A percentile compares a stretch with the other conserved stretches of the same genome.
Conservation (phyloP, 2,329 filamentous ascomycete genomes). For the Calonectria honghensis region DNA sequence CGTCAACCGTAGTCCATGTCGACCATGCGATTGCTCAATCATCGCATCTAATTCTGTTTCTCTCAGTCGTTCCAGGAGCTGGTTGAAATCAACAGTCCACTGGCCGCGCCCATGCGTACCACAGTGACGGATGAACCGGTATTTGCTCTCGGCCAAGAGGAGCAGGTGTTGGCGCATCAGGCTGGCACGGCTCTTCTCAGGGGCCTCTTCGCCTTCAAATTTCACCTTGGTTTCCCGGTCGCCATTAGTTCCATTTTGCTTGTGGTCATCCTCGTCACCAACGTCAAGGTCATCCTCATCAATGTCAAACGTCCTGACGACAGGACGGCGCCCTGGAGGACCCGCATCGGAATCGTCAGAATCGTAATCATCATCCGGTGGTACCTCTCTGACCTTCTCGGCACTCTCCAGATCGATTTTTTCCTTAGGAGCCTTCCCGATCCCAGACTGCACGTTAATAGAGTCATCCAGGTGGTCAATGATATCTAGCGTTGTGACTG, state of each 20-base stretch:
- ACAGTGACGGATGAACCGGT: conserved; percentile 81
- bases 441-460: conserved; percentile 73
- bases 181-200: conserved; percentile 69
- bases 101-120: conserved; percentile 78
- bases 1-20: conserved; percentile 86
- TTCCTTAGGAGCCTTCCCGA: conserved; percentile 72
- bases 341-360: conserved; percentile 61
- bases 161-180: conserved; percentile 84
- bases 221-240: conserved; percentile 67
- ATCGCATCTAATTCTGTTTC: conserved; percentile 88
- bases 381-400: conserved; percentile 68
- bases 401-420: conserved; percentile 68
- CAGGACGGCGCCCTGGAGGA: conserved; percentile 45
- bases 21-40: conserved; percentile 85
- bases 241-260: conserved; percentile 56
- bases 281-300: conserved; percentile 60
- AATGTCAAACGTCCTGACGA: conserved; percentile 45
- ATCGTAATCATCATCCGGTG: conserved; percentile 59
- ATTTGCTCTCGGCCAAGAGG: conserved; percentile 81
- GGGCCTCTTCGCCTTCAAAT: conserved; percentile 68
- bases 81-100: conserved; percentile 90
- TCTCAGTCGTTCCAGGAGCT: conserved; percentile 81
- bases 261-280: conserved; percentile 56
- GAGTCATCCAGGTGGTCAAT: conserved; percentile 71
- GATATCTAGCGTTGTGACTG: conserved; percentile 74